Base-by-base conservation (phyloP, 305 asterid species). In the Fraxinus greggii region DNA sequence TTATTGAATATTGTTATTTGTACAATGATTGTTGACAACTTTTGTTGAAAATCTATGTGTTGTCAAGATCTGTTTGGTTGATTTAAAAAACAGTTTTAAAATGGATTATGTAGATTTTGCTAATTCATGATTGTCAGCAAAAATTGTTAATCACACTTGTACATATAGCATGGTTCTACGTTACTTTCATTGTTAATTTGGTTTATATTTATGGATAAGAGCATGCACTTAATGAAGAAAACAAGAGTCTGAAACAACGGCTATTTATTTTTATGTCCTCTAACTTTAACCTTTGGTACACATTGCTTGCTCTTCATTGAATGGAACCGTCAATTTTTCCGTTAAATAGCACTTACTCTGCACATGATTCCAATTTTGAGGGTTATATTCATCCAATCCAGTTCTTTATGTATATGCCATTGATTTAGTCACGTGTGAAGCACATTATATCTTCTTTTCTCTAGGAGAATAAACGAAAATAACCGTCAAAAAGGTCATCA, bases 191-290 rank as follows among this genome's bases (percentile, higher is more conserved):
- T 72, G 48, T 78, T 70, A n/a, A 69, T 65, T 79, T 84, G 63
- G 78, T 42, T 75, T 59, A 72, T 65, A 40, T 12, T 38, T 80
- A 13, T 85, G 77, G n/a, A 79, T 87, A 95, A 97, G 97, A 93
- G 84, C 97, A 91, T 86, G 98, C 93, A 78, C 92, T 96, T 83
- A 92, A 90, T 83, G 98, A 96, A 86, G 99, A 98, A 63, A 96
- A 93, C 89, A 92, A 84, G 86, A 91, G 83, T 72, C 84, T 94
- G 93, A 94, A 91, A 83, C 97, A 94, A 31, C 88, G 95, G 94
- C 98, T 96, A 86, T 26, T 85, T 81, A 73, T 23, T 26, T 65
- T 65, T 21, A 21, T 59, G 29, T 59, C 70, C 70, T 59, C 31
- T 6, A n/a, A 59, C 69, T 21, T 59, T 24, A 29, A 19, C 70